Conservation (phyloP, 371 early-diverging fungal genomes). For the Capniomyces stellatus region DNA sequence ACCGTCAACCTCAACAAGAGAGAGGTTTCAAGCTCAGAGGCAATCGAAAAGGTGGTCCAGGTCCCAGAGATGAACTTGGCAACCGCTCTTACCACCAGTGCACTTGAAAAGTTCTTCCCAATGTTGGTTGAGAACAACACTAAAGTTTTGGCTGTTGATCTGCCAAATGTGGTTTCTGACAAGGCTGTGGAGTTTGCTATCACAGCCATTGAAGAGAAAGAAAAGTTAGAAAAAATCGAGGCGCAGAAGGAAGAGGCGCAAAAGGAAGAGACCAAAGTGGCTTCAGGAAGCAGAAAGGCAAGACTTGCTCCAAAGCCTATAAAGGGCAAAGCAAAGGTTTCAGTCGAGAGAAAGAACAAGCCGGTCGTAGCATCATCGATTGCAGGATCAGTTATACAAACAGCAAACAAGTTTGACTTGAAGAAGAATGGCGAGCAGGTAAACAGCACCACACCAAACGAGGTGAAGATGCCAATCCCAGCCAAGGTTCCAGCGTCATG, state of each 20-base stretch:
- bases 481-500: conserved; percentile 9
- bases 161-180: too few species aligned
- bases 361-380: too few species aligned
- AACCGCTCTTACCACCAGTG: background rate
- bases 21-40: conserved; percentile 9
- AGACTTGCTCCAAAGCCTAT: too few species aligned
- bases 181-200: too few species aligned
- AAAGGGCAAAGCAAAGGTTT: too few species aligned
- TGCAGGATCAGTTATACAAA: too few species aligned
- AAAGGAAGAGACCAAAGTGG: background rate
- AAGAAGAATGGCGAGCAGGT: background rate
- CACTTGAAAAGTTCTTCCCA: conserved; percentile 5
- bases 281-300: too few species aligned
- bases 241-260: background rate
- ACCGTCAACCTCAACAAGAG: conserved; percentile 5
- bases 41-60: conserved; percentile 13
- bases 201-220: too few species aligned
- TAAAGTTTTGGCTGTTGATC: too few species aligned
- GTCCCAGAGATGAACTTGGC: conserved; percentile 6
- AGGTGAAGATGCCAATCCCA: conserved; percentile 11
- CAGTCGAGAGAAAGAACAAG: background rate
- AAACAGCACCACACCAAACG: background rate
- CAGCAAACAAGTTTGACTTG: background rate
- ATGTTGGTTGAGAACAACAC: background rate
- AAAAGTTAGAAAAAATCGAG: background rate